Evolutionary conservation across 176 grass and related monocot genomes (phyloP), one percentile per base, ranked within the genome.

Genomic region (Saccharum officinarum): DNA sequence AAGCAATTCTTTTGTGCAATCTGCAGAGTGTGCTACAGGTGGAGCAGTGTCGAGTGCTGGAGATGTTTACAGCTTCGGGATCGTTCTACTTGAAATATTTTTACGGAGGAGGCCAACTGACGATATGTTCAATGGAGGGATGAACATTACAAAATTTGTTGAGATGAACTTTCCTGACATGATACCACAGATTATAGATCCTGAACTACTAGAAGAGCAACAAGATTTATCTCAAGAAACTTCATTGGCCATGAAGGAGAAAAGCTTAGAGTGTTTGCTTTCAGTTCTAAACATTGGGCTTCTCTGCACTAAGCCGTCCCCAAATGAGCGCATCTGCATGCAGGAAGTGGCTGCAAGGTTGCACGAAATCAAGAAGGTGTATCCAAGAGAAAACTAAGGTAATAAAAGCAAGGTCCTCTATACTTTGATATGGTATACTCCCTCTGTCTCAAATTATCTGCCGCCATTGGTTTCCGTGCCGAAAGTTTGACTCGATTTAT

Each of bases 271-370:
- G 16, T 60, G 16, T 69, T 22, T 85, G 30, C 18, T 7, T 59
- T 86, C 84, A 36, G 75, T 79, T 52, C 50, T 79, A 10, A 61
- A 86, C 18, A 86, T 77, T 77, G 75, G 75, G 23, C 54, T 77
- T n/a, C 1, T 15, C 6, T 77, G 34, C 12, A 26, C 75, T 50
- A 86, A 86, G 18, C 2, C 38, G 7, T 79, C 28, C 37, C 75
- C 67, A 4, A 45, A 59, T 0, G 38, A 71, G 26, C 75, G 84
- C 2, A 69, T 60, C 7, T 15, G 61, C 67, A 86, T 86, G 84
- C 50, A 23, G 13, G 75, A 79, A 47, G 65, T 86, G 18, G 52
- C 75, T 63, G 39, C 52, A 71, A 47, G 47, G 15, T 17, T 18
- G 47, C 47, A 52, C n/a, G 3, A 15, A 71, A 47, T 86, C 10